Evolutionary conservation across 2,329 filamentous ascomycete species (phyloP).

Genomic region (Cercospora canescens): DNA sequence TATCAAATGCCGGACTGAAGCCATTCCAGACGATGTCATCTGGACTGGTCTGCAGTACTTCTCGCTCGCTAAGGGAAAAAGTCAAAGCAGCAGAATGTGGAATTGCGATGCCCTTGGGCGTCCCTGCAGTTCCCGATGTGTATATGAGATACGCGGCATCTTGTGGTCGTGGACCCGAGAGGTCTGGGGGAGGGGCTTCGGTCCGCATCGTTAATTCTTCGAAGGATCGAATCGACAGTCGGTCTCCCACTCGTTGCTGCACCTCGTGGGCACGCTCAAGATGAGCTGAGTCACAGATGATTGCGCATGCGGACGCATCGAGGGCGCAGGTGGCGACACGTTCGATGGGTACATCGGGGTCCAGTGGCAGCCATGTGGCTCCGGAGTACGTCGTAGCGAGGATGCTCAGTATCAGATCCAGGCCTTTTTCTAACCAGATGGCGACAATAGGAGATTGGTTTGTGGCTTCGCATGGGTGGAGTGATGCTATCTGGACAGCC

Average conservation of each 20-base stretch:
- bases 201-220: conserved; percentile 2
- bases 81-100: conserved; percentile 24
- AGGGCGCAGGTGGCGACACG: conserved; percentile 22
- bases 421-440: conserved; percentile 27
- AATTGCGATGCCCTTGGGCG: conserved; percentile 31
- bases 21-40: conserved; percentile 26
- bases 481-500: conserved; percentile 12
- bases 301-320: conserved; percentile 18
- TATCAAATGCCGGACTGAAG: conserved; percentile 28
- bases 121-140: conserved; percentile 32
- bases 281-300: conserved; percentile 25
- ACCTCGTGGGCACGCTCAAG: conserved; percentile 18
- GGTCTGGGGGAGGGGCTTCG: neutral
- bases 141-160: conserved; percentile 32
- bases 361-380: conserved; percentile 29
- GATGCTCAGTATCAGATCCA: conserved; percentile 26
- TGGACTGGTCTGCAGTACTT: conserved; percentile 21
- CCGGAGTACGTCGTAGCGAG: conserved; percentile 29
- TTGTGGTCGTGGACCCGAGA: conserved; percentile 11
- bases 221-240: conserved; percentile 17
- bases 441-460: conserved; percentile 19
- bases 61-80: conserved; percentile 24
- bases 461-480: neutral
- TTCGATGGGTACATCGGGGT: conserved; percentile 27
- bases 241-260: conserved; percentile 9